phyloP scores from a whole-genome alignment of 306 rosid genomes.

The Begonia fuchsioides region DNA sequence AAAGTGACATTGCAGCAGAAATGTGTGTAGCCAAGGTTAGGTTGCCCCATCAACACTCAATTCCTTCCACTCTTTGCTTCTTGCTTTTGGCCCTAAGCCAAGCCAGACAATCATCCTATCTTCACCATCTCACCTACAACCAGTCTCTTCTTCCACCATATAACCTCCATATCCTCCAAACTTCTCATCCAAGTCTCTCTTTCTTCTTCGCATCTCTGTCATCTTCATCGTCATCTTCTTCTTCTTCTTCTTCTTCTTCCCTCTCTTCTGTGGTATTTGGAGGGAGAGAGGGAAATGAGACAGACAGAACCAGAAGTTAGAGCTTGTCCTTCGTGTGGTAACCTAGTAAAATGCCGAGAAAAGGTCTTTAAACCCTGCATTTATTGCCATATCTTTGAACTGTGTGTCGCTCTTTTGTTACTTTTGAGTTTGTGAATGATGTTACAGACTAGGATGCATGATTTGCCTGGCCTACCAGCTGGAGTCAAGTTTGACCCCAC shows the following conservation, averaged over 20 bases:
- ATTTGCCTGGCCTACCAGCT: conserved; percentile 63
- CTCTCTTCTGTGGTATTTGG: neutral
- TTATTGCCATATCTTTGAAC: neutral
- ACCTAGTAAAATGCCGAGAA: conserved; percentile 46
- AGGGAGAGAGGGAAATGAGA: conserved; percentile 22
- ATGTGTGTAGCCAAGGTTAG: conserved; percentile 13
- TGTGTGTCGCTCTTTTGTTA: neutral
- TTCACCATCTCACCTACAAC: conserved; percentile 29
- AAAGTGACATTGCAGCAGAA: conserved; percentile 62
- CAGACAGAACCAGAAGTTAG: conserved; percentile 16
- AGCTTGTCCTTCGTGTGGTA: conserved; percentile 67
- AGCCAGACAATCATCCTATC: conserved; percentile 14
- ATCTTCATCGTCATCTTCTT: conserved; percentile 10
- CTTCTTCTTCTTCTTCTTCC: too few relatives aligned
- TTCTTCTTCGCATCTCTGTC: conserved; percentile 13
- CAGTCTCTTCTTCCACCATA: conserved; percentile 21
- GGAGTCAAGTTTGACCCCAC: conserved; percentile 85
- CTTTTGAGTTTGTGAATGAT: neutral
- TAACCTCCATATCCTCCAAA: conserved; percentile 9
- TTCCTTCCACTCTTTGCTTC: conserved; percentile 12
- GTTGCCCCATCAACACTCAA: conserved; percentile 66
- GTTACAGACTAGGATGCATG: conserved; percentile 20
- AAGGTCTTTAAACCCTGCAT: conserved; percentile 25
- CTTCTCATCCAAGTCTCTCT: conserved; percentile 56
- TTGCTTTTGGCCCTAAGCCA: conserved; percentile 5